These are phyloP conservation scores for Aristolochia contorta DNA, from an alignment of 164 flowering plant genomes.

Conservation along the genomic window DNA sequence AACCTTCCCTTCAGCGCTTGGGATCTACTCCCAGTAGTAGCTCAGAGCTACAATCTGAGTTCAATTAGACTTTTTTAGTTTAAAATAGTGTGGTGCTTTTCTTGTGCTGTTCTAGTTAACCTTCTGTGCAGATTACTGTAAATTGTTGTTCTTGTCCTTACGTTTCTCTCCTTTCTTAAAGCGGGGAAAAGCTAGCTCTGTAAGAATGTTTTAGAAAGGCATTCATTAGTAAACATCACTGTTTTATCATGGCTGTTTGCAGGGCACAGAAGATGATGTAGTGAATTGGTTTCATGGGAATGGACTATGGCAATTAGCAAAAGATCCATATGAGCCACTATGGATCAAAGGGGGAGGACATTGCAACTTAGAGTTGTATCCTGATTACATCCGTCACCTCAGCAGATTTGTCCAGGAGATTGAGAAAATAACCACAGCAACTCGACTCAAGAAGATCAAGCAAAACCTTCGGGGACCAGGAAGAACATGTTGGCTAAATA, in stretches of 20 bases:
- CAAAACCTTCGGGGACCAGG: conserved; percentile 24
- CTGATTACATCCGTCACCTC: conserved; percentile 85
- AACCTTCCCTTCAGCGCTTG: background rate
- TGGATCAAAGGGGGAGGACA: conserved; percentile 98
- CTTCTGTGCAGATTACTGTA: too few relatives aligned
- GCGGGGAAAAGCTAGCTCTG: background rate
- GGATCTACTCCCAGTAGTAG: background rate
- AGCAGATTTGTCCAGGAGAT: conserved; percentile 60
- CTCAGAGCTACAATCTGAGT: background rate
- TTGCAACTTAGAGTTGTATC: conserved; percentile 93
- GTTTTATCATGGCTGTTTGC: conserved; percentile 10
- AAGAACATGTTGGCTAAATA: background rate
- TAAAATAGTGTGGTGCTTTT: background rate
- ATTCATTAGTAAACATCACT: background rate
- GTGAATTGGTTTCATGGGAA: conserved; percentile 85
- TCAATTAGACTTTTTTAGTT: background rate
- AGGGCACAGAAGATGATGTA: conserved; percentile 98
- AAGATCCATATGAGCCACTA: conserved; percentile 80
- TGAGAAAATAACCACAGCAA: conserved; percentile 62
- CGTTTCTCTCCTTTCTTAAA: background rate
- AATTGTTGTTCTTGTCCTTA: background rate
- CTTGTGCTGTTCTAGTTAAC: background rate
- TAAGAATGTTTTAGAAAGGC: background rate
- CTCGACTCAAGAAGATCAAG: conserved; percentile 52
- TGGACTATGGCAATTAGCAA: conserved; percentile 71